A percentile compares a stretch with the other conserved stretches of the same genome.
Evolutionary conservation across 2,329 filamentous ascomycete species (phyloP).

Genomic region (Fonsecaea erecta): DNA sequence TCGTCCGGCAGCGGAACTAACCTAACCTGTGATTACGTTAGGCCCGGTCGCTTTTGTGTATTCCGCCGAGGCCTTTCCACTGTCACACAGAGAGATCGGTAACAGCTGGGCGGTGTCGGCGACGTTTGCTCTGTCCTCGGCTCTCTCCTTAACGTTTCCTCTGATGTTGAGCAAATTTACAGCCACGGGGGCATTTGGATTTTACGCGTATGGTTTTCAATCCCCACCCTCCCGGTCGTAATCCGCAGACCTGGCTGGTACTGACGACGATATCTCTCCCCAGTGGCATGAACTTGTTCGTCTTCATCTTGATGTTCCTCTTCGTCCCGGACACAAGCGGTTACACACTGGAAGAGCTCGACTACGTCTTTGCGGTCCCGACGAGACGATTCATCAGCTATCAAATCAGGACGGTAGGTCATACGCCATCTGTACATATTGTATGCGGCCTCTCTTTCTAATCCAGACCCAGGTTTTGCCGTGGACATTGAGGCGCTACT

Average conservation of each 20-base stretch:
- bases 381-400: slow-evolving; percentile 8
- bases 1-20: no score
- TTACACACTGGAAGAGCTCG: slow-evolving; percentile 61
- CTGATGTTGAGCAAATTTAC: slow-evolving; percentile 31
- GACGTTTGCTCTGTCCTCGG: slow-evolving; percentile 53
- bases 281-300: slow-evolving; percentile 52
- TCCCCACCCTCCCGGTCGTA: neutral
- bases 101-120: slow-evolving; percentile 52
- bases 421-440: neutral
- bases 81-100: slow-evolving; percentile 57
- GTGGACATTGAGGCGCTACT: slow-evolving; percentile 9
- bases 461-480: slow-evolving; percentile 34
- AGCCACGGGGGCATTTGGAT: slow-evolving; percentile 45
- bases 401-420: slow-evolving; percentile 2
- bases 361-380: slow-evolving; percentile 46
- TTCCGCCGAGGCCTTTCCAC: slow-evolving; percentile 50
- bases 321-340: slow-evolving; percentile 44
- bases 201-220: slow-evolving; percentile 44
- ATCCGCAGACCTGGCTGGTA: no score
- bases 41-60: slow-evolving; percentile 37
- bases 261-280: neutral
- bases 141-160: slow-evolving; percentile 51
- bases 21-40: slow-evolving; percentile 42
- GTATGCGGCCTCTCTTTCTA: neutral
- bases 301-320: slow-evolving; percentile 53